These are phyloP conservation scores for Claviceps paspali DNA, from an alignment of 2,329 filamentous ascomycete species.

Conservation along the genomic window DNA sequence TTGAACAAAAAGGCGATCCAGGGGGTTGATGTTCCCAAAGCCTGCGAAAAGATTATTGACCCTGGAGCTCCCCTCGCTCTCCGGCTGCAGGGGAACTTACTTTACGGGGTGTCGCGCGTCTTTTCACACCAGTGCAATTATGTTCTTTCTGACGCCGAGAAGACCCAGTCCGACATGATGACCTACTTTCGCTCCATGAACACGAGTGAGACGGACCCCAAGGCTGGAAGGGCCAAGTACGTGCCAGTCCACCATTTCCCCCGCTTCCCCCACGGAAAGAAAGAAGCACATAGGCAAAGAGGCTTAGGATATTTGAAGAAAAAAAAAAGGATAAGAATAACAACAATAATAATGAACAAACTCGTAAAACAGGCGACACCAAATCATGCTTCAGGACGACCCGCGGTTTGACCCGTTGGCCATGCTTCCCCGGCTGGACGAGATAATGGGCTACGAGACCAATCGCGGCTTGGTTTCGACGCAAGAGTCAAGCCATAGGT, in stretches of 20 bases:
- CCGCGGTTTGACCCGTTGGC: conserved; percentile 46
- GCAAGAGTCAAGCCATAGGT: conserved; percentile 22
- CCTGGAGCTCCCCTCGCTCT: conserved; percentile 75
- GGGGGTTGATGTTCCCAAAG: conserved; percentile 71
- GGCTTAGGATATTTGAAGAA: no score
- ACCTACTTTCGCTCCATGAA: conserved; percentile 43
- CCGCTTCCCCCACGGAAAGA: no score
- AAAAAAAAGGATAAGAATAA: no score
- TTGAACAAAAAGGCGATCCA: conserved; percentile 77
- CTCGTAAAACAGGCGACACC: conserved; percentile 60
- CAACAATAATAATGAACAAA: no score
- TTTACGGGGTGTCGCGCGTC: conserved; percentile 74
- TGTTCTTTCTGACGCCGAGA: conserved; percentile 65
- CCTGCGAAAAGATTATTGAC: conserved; percentile 75
- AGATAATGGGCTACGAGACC: conserved; percentile 21
- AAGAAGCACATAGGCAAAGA: no score
- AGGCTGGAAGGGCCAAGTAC: conserved; percentile 59
- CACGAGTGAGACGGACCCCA: conserved; percentile 47
- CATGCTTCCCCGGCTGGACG: conserved; percentile 16
- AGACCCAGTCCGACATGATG: conserved; percentile 58
- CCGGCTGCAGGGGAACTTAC: conserved; percentile 73
- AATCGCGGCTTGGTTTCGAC: conserved; percentile 19
- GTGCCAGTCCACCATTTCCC: conserved; percentile 17
- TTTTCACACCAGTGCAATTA: conserved; percentile 80
- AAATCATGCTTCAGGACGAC: conserved; percentile 69